Evolutionary conservation across 331 rosid genomes (phyloP).

Genomic region (Cucumis variabilis): DNA sequence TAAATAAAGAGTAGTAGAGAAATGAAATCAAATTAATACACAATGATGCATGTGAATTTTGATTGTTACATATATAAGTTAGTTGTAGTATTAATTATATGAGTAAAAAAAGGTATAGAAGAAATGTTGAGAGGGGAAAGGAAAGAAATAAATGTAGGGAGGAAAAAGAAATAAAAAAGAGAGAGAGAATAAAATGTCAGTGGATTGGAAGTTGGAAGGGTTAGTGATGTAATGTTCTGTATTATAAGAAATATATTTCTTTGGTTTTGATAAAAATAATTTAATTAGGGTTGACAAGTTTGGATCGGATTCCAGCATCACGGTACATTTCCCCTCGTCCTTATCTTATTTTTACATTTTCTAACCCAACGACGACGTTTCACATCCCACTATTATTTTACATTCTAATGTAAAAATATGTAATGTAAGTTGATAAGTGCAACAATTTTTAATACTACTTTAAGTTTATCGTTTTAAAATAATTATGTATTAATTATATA

Average conservation of each 20-base stretch:
- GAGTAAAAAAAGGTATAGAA: too few species aligned
- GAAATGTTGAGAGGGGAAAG: not conserved
- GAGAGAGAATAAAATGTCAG: constrained; percentile 25
- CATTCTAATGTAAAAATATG: too few species aligned
- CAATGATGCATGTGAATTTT: too few species aligned
- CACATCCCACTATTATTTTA: not conserved
- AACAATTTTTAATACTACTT: too few species aligned
- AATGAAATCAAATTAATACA: not conserved
- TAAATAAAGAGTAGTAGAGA: not conserved
- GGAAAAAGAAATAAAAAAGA: not conserved
- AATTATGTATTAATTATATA: too few species aligned
- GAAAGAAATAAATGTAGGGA: too few species aligned
- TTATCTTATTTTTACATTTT: not conserved
- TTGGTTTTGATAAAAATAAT: not conserved
- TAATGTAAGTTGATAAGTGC: too few species aligned
- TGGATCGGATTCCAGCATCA: constrained; percentile 21
- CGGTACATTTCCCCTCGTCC: not conserved
- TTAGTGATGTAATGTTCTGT: not conserved
- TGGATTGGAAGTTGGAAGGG: not conserved
- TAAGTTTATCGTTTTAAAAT: too few species aligned
- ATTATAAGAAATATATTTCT: constrained; percentile 7
- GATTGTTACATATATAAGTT: too few species aligned
- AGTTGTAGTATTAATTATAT: too few species aligned
- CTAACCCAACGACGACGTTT: not conserved
- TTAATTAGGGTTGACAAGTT: constrained; percentile 13